A percentile compares a stretch with the other conserved stretches of the same genome.
These are phyloP conservation scores for Venturia nashicola DNA, from an alignment of 2,329 filamentous ascomycete species.

Conservation along the genomic window DNA sequence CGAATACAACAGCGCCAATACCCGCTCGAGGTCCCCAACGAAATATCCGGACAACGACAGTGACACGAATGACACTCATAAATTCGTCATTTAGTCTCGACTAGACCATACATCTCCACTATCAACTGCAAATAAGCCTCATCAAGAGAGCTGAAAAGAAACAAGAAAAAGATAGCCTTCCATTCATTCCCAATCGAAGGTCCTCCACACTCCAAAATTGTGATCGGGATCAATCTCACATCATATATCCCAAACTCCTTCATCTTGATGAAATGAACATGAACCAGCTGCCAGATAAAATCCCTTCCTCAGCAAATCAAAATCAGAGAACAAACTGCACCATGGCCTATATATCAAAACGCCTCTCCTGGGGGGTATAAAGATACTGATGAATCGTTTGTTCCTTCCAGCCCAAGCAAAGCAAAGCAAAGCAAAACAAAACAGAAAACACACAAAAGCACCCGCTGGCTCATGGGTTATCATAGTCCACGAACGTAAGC, in stretches of 20 bases:
- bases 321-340: not conserved
- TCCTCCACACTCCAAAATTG: not conserved
- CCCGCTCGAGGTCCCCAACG: no score
- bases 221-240: not conserved
- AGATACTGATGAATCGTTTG: not conserved
- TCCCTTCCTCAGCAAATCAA: no score
- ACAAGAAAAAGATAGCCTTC: no score
- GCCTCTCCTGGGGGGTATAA: conserved; percentile 2
- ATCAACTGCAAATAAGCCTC: not conserved
- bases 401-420: not conserved
- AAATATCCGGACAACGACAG: not conserved
- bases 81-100: not conserved
- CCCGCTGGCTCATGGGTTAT: not conserved
- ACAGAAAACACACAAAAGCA: not conserved
- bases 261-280: not conserved
- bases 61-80: not conserved
- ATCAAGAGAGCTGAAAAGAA: not conserved
- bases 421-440: not conserved
- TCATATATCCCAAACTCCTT: not conserved
- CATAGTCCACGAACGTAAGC: not conserved
- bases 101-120: not conserved
- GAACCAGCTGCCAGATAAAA: not conserved
- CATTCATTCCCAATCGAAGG: not conserved
- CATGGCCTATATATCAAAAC: not conserved
- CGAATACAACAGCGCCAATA: no score